Evolutionary conservation across 768 basidiomycete genomes (phyloP).

Genomic region (Auricularia cornea): DNA sequence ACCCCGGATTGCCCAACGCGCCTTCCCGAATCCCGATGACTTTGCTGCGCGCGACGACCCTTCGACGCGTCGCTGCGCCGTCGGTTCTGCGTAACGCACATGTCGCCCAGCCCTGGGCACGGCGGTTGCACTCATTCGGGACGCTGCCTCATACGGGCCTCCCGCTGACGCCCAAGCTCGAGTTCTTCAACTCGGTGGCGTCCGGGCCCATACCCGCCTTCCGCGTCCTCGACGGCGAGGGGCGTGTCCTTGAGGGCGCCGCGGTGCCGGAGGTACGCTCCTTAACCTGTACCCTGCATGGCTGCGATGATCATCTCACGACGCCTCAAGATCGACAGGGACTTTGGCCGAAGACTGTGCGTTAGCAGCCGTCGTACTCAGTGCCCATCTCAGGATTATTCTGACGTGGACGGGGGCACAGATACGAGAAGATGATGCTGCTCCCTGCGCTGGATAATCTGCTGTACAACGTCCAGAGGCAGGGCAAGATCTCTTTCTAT

Average conservation of each 20-base stretch:
- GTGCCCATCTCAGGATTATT: background rate
- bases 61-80: background rate
- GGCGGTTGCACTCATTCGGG: slow-evolving; percentile 15
- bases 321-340: slow-evolving; percentile 50
- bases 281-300: slow-evolving; percentile 4
- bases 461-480: slow-evolving; percentile 85
- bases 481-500: slow-evolving; percentile 89
- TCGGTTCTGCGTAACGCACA: background rate
- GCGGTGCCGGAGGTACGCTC: slow-evolving; percentile 60
- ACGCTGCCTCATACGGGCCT: slow-evolving; percentile 39
- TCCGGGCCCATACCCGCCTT: slow-evolving; percentile 73
- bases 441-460: slow-evolving; percentile 81
- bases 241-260: slow-evolving; percentile 63
- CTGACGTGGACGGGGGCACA: slow-evolving; percentile 16
- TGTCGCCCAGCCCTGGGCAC: background rate
- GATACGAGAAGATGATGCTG: slow-evolving; percentile 73
- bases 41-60: background rate
- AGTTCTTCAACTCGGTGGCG: slow-evolving; percentile 76
- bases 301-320: background rate
- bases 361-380: slow-evolving; percentile 13
- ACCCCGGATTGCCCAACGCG: too few species aligned
- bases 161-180: slow-evolving; percentile 57
- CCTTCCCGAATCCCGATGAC: background rate
- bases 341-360: slow-evolving; percentile 55
- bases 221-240: slow-evolving; percentile 75